Evolutionary conservation across 305 asterid species (phyloP).

Genomic region (Solanum hybrid): DNA sequence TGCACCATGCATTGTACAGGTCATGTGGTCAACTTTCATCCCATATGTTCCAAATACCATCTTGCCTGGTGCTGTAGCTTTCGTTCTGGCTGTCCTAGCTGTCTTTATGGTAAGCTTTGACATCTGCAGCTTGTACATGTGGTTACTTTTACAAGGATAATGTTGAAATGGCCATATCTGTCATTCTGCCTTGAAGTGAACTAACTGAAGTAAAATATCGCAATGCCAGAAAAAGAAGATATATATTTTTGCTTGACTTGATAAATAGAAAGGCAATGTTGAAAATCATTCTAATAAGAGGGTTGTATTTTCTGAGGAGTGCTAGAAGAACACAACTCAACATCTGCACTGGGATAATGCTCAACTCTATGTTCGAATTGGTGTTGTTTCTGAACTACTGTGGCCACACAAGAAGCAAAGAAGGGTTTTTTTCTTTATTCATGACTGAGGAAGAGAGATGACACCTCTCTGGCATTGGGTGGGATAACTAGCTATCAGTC

Average conservation of each 20-base stretch:
- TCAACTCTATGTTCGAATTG: neutral
- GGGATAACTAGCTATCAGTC: neutral
- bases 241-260: neutral
- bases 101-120: slow-evolving; percentile 63
- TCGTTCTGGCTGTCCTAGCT: slow-evolving; percentile 38
- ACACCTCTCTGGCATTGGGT: neutral
- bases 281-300: neutral
- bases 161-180: neutral
- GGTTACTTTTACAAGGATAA: neutral
- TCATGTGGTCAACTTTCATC: slow-evolving; percentile 98
- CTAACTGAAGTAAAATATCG: neutral
- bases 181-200: neutral
- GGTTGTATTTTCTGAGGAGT: neutral
- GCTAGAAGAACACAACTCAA: neutral
- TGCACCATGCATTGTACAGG: slow-evolving; percentile 28
- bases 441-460: neutral
- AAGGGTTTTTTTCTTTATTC: neutral
- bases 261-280: neutral
- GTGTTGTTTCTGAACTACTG: neutral
- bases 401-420: neutral
- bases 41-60: slow-evolving; percentile 77
- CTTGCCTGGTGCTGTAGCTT: slow-evolving; percentile 70
- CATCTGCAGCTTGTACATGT: neutral
- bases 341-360: neutral
- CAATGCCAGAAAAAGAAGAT: neutral